Conservation (phyloP, 768 basidiomycete species). For the Rhodotorula graminis region DNA sequence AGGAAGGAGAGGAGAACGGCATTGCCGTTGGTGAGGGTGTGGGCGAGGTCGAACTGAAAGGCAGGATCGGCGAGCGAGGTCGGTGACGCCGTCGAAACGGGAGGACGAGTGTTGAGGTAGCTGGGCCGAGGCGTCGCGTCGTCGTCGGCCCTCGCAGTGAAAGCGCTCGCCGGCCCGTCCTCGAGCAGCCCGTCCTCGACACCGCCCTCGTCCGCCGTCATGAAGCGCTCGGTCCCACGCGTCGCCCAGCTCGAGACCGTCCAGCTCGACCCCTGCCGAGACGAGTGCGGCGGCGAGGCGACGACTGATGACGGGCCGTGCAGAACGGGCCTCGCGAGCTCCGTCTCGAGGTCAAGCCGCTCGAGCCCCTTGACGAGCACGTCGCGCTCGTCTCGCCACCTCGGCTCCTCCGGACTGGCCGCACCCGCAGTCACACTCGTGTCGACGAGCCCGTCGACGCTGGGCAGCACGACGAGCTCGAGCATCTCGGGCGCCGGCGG, state of each 20-base stretch:
- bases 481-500: neutral
- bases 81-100: too few relatives aligned
- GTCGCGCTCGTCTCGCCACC: neutral
- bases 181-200: neutral
- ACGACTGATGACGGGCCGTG: too few relatives aligned
- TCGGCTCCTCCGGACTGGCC: too few relatives aligned
- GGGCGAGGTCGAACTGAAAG: neutral
- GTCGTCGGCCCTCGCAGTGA: too few relatives aligned
- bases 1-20: constrained; percentile 32
- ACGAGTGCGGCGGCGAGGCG: neutral
- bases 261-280: neutral
- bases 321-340: neutral
- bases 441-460: too few relatives aligned
- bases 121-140: too few relatives aligned
- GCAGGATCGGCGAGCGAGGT: too few relatives aligned
- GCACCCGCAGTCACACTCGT: too few relatives aligned
- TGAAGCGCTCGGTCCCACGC: constrained; percentile 11
- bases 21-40: constrained; percentile 21
- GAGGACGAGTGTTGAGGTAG: too few relatives aligned
- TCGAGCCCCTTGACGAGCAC: neutral
- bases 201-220: constrained; percentile 1
- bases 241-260: constrained; percentile 14
- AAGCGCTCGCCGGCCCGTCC: neutral
- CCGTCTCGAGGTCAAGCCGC: constrained; percentile 8
- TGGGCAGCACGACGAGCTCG: neutral